phyloP scores from a whole-genome alignment of 163 green algal genomes.

The Chloromonas sp. region DNA sequence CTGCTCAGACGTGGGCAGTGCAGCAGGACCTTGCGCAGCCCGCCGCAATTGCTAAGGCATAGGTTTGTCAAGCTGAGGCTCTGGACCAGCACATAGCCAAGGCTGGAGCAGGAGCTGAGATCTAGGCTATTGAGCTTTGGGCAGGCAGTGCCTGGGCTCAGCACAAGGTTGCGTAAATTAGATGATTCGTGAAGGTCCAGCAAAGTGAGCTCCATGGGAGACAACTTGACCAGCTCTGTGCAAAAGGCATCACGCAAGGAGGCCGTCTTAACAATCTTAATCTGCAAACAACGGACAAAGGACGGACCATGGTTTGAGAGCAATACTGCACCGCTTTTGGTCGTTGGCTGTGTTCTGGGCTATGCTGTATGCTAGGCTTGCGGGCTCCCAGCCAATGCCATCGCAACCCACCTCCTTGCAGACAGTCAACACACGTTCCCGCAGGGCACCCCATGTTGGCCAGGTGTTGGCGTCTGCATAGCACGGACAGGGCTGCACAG shows the following conservation, averaged over 20 bases:
- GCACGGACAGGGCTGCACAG: no score
- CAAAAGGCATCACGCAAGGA: conserved; percentile 65
- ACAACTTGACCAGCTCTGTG: conserved; percentile 68
- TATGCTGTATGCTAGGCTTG: background rate
- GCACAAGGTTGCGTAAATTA: conserved; percentile 60
- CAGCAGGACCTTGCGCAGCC: conserved; percentile 63
- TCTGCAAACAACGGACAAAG: conserved; percentile 24
- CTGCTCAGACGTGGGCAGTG: conserved; percentile 55
- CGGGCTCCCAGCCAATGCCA: no score
- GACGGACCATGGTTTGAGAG: no score
- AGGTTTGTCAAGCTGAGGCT: conserved; percentile 47
- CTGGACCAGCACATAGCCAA: conserved; percentile 67
- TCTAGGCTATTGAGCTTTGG: conserved; percentile 52
- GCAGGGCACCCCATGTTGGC: conserved; percentile 69
- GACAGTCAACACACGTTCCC: conserved; percentile 62
- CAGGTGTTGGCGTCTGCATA: conserved; percentile 66
- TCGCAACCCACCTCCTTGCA: conserved; percentile 46
- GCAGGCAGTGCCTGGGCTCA: conserved; percentile 57
- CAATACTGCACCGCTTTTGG: no score
- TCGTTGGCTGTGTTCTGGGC: background rate
- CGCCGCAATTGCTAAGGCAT: conserved; percentile 43
- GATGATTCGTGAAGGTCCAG: conserved; percentile 41
- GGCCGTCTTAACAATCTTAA: conserved; percentile 49
- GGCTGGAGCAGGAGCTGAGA: conserved; percentile 35
- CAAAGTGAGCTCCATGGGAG: conserved; percentile 48